A percentile compares a stretch with the other conserved stretches of the same genome.
Conservation (phyloP, 2,329 filamentous ascomycete species). For the Colletotrichum sojae region DNA sequence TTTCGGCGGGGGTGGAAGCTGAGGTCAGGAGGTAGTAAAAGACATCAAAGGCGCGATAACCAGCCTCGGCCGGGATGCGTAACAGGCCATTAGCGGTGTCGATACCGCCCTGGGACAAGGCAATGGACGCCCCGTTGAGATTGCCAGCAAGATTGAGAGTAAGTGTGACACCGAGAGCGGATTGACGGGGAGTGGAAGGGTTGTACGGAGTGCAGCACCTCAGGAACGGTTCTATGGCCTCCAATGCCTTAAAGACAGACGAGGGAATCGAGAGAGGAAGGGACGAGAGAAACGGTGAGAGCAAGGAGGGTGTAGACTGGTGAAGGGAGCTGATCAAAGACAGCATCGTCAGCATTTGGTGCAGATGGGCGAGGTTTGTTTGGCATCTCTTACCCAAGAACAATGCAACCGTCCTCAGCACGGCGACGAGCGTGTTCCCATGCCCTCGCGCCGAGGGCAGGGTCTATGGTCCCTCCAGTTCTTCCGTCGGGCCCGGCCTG, state of each 20-base stretch:
- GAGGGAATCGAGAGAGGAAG: slow-evolving; percentile 85
- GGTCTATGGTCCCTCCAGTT: slow-evolving; percentile 84
- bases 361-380: not conserved
- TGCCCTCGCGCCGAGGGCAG: slow-evolving; percentile 81
- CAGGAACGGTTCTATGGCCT: slow-evolving; percentile 88
- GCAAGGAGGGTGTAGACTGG: slow-evolving; percentile 86
- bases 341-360: slow-evolving; percentile 13
- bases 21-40: slow-evolving; percentile 97
- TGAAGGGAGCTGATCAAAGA: slow-evolving; percentile 79
- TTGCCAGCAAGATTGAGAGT: slow-evolving; percentile 86
- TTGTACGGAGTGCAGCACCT: slow-evolving; percentile 91
- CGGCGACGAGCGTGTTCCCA: slow-evolving; percentile 97
- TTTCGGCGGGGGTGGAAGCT: slow-evolving; percentile 89
- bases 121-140: slow-evolving; percentile 80
- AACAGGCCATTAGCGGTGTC: slow-evolving; percentile 86
- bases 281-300: slow-evolving; percentile 84
- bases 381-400: slow-evolving; percentile 78
- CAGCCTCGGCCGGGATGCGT: slow-evolving; percentile 82
- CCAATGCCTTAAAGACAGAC: slow-evolving; percentile 82
- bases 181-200: slow-evolving; percentile 85
- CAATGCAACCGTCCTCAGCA: slow-evolving; percentile 94
- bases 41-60: slow-evolving; percentile 94
- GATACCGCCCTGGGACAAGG: slow-evolving; percentile 88
- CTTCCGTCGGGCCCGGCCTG: slow-evolving; percentile 78
- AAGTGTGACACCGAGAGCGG: slow-evolving; percentile 84